Conservation (phyloP, 495 filamentous ascomycete species). For the Acidomyces sp. region DNA sequence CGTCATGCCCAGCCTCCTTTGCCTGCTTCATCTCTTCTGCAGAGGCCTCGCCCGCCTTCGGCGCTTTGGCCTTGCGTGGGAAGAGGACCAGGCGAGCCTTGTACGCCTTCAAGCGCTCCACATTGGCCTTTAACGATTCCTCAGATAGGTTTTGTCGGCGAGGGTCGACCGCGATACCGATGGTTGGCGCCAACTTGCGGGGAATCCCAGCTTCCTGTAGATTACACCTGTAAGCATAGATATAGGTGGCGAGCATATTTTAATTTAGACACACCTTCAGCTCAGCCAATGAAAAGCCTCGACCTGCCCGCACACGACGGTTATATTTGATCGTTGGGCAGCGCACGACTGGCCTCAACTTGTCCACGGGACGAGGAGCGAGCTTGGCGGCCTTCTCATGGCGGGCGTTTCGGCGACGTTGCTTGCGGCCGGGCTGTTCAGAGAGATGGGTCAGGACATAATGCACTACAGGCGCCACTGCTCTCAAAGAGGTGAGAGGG, state of each 20-base stretch:
- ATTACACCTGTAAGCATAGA: neutral
- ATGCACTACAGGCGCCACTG: constrained; percentile 31
- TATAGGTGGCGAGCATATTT: neutral
- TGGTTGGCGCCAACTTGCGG: constrained; percentile 81
- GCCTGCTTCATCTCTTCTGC: constrained; percentile 69
- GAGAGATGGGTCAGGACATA: constrained; percentile 25
- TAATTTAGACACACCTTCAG: constrained; percentile 62
- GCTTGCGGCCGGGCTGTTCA: constrained; percentile 84
- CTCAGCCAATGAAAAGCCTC: constrained; percentile 93
- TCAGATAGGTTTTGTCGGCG: constrained; percentile 93
- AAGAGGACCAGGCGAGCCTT: constrained; percentile 88
- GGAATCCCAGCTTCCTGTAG: constrained; percentile 84
- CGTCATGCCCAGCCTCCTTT: constrained; percentile 49
- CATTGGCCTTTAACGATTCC: constrained; percentile 85
- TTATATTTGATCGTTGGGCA: constrained; percentile 97
- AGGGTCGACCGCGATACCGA: constrained; percentile 92
- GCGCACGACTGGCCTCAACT: constrained; percentile 85
- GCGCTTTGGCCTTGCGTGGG: constrained; percentile 84
- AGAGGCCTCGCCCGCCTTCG: constrained; percentile 79
- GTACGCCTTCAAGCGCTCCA: constrained; percentile 93
- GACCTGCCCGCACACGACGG: constrained; percentile 88
- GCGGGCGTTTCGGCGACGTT: constrained; percentile 75
- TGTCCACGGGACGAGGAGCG: constrained; percentile 93
- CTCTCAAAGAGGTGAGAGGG: constrained; percentile 30
- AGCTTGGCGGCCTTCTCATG: constrained; percentile 82